Percentiles rank a stretch among this genome's conserved stretches.
These are phyloP conservation scores for Diaporthe vaccinii DNA, from an alignment of 2,329 filamentous ascomycete species.

Conservation along the genomic window DNA sequence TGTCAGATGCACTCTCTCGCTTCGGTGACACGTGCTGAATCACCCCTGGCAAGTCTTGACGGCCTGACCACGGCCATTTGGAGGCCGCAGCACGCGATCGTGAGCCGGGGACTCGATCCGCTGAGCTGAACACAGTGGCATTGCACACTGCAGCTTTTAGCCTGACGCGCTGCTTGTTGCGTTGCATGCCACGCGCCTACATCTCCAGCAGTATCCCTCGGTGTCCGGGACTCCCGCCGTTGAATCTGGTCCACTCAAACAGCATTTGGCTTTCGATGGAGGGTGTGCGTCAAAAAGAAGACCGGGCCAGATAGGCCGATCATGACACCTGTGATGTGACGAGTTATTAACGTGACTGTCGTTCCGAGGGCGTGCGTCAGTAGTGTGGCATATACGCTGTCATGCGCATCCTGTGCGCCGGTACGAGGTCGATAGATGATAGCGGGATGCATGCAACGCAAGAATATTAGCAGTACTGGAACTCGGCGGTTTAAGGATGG, in stretches of 20 bases:
- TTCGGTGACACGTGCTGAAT: neutral
- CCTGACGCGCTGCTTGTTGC: neutral
- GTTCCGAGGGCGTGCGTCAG: neutral
- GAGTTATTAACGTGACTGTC: neutral
- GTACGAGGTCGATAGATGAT: neutral
- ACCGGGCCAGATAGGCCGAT: conserved; percentile 1
- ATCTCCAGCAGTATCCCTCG: neutral
- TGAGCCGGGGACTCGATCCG: neutral
- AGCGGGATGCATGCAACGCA: neutral
- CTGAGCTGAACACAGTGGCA: neutral
- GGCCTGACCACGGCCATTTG: neutral
- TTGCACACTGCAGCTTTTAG: neutral
- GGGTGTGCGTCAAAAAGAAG: neutral
- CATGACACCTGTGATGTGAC: conserved; percentile 9
- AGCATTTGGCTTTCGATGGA: neutral
- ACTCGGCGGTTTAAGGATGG: neutral
- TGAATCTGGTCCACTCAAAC: neutral
- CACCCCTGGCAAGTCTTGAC: neutral
- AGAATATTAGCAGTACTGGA: neutral
- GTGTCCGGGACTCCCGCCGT: neutral
- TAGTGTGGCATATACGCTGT: neutral
- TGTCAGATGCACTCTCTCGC: neutral
- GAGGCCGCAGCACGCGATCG: neutral
- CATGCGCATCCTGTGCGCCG: neutral
- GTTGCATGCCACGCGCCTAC: neutral